Percentiles rank a stretch among this genome's conserved stretches.
phyloP scores from a whole-genome alignment of 805 yeast genomes.

The Scheffersomyces coipomensis region DNA sequence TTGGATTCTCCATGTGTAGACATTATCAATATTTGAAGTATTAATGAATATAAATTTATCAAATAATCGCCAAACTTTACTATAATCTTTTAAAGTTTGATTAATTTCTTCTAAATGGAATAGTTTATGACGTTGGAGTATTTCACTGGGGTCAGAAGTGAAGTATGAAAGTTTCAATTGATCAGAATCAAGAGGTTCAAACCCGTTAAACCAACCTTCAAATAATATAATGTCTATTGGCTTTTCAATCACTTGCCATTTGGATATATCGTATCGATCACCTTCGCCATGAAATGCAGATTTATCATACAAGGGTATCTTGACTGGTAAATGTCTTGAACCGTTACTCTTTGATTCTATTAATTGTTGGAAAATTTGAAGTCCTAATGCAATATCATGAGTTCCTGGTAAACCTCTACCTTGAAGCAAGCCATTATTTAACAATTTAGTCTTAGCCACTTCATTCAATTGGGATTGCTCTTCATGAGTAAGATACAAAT shows the following conservation, averaged over 20 bases:
- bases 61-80: slow-evolving; percentile 55
- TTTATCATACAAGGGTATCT: slow-evolving; percentile 77
- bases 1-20: slow-evolving; percentile 76
- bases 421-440: slow-evolving; percentile 54
- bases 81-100: slow-evolving; percentile 48
- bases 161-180: slow-evolving; percentile 18
- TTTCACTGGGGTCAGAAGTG: slow-evolving; percentile 13
- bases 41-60: slow-evolving; percentile 61
- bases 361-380: slow-evolving; percentile 30
- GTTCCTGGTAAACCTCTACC: slow-evolving; percentile 96
- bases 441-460: slow-evolving; percentile 12
- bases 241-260: slow-evolving; percentile 34
- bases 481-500: slow-evolving; percentile 68
- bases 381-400: slow-evolving; percentile 64
- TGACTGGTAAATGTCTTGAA: slow-evolving; percentile 10
- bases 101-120: slow-evolving; percentile 47
- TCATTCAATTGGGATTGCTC: slow-evolving; percentile 53
- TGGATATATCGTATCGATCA: slow-evolving; percentile 51
- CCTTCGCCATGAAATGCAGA: slow-evolving; percentile 72
- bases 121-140: slow-evolving; percentile 19
- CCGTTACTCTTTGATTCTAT: slow-evolving; percentile 13
- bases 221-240: slow-evolving; percentile 67
- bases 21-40: slow-evolving; percentile 59
- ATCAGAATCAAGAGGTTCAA: slow-evolving; percentile 28
- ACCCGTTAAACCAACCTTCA: slow-evolving; percentile 97